These are phyloP conservation scores for Trypanosoma mega DNA, from an alignment of 208 protist genomes.

Conservation along the genomic window DNA sequence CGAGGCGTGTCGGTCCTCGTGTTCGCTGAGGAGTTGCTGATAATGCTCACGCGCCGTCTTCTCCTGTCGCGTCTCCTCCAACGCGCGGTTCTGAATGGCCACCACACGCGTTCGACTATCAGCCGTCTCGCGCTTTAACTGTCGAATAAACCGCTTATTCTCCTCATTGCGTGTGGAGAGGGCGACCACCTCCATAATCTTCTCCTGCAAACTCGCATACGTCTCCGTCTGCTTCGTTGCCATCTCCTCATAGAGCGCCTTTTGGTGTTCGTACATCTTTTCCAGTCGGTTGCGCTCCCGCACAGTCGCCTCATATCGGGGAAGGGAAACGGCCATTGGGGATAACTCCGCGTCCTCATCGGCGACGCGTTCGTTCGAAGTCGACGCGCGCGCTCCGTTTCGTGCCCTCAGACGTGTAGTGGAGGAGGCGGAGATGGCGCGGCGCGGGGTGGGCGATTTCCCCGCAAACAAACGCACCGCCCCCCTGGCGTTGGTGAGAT, in stretches of 20 bases:
- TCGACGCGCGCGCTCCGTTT: too few relatives aligned
- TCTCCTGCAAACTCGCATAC: conserved; percentile 76
- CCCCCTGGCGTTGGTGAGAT: conserved; percentile 36
- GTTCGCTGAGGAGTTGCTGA: conserved; percentile 54
- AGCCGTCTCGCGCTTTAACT: conserved; percentile 85
- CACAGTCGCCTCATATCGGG: conserved; percentile 58
- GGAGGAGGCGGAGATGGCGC: conserved; percentile 13
- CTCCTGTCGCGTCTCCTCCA: conserved; percentile 64
- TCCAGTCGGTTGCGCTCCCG: conserved; percentile 75
- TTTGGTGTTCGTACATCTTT: conserved; percentile 91
- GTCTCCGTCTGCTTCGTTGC: conserved; percentile 66
- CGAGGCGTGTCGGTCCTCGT: conserved; percentile 54
- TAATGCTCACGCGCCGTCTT: conserved; percentile 48
- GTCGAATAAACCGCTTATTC: conserved; percentile 88
- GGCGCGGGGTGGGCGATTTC: conserved; percentile 56
- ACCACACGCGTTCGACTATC: conserved; percentile 79
- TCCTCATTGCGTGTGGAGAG: conserved; percentile 87
- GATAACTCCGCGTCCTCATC: conserved; percentile 27
- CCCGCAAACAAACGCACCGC: conserved; percentile 28
- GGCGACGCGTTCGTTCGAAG: conserved; percentile 3
- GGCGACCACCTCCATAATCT: conserved; percentile 86
- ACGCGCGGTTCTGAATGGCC: conserved; percentile 74
- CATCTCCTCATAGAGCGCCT: conserved; percentile 81
- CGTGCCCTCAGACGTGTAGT: too few relatives aligned
- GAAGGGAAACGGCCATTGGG: conserved; percentile 36